These are phyloP conservation scores for Pyropia yezoensis DNA, from an alignment of 23 red algal species.

Conservation along the genomic window DNA sequence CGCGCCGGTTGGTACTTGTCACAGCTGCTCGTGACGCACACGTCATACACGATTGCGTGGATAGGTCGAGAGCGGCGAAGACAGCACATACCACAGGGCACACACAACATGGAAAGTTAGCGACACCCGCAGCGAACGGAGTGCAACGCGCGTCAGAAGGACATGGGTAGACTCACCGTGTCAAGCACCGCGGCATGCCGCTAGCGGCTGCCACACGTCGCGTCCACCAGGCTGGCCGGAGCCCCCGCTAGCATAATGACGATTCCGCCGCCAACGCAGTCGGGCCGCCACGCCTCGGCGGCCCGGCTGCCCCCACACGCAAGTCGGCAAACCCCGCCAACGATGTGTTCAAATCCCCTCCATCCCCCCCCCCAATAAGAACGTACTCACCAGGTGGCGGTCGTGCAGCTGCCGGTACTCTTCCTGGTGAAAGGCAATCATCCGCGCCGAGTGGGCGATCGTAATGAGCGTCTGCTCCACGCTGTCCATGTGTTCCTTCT, in stretches of 20 bases:
- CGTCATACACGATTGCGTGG: neutral
- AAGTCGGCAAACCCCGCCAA: no score
- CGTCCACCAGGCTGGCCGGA: no score
- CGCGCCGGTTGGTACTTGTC: constrained; percentile 50
- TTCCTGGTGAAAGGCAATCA: constrained; percentile 79
- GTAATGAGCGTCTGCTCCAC: constrained; percentile 68
- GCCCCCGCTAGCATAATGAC: no score
- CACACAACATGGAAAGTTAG: neutral
- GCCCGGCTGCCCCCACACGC: no score
- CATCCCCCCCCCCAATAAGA: neutral
- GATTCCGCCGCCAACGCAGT: no score
- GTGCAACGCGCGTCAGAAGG: no score
- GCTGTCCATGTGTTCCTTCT: constrained; percentile 61
- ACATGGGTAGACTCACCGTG: no score
- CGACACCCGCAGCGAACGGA: neutral
- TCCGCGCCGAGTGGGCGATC: constrained; percentile 60
- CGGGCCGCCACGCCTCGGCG: no score
- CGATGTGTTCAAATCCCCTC: no score
- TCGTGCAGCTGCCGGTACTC: constrained; percentile 68
- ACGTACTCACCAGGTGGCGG: constrained; percentile 62
- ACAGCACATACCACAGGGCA: neutral
- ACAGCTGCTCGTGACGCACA: constrained; percentile 15
- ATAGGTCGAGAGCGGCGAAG: neutral
- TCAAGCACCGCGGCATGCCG: no score
- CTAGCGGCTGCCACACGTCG: no score